phyloP scores from a whole-genome alignment of 75 land plant species.

The Picea glauca region DNA sequence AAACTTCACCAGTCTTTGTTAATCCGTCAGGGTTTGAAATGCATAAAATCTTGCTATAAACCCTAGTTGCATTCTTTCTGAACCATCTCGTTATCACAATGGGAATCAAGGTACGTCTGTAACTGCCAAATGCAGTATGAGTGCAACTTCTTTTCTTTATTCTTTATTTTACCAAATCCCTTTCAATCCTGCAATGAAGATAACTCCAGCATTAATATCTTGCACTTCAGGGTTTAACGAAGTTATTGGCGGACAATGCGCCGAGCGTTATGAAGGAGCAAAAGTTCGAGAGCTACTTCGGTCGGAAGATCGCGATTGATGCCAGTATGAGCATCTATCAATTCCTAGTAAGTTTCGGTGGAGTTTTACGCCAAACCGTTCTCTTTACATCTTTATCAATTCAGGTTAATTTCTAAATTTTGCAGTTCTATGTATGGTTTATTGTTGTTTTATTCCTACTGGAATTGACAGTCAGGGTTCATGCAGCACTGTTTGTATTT shows the following conservation, averaged over 20 bases:
- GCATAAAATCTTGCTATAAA: background rate
- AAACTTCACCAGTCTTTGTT: background rate
- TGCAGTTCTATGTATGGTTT: no score
- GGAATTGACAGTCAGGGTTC: no score
- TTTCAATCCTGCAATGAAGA: background rate
- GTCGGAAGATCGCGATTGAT: conserved; percentile 90
- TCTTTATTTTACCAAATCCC: background rate
- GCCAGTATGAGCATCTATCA: conserved; percentile 99
- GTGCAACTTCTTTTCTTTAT: background rate
- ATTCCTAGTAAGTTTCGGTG: conserved; percentile 61
- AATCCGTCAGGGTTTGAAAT: background rate
- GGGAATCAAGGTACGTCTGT: conserved; percentile 16
- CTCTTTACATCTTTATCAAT: background rate
- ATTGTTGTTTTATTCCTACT: no score
- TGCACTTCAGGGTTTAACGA: conserved; percentile 76
- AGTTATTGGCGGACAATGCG: conserved; percentile 92
- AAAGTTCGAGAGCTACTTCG: conserved; percentile 82
- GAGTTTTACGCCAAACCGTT: background rate
- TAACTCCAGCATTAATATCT: background rate
- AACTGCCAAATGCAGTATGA: background rate
- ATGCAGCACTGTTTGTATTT: no score
- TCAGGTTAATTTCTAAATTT: no score
- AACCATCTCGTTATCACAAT: background rate
- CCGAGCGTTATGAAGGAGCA: conserved; percentile 83
- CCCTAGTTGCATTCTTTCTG: background rate